These are phyloP conservation scores for Vickermania ingenoplastis DNA, from an alignment of 208 protist genomes.

Conservation along the genomic window DNA sequence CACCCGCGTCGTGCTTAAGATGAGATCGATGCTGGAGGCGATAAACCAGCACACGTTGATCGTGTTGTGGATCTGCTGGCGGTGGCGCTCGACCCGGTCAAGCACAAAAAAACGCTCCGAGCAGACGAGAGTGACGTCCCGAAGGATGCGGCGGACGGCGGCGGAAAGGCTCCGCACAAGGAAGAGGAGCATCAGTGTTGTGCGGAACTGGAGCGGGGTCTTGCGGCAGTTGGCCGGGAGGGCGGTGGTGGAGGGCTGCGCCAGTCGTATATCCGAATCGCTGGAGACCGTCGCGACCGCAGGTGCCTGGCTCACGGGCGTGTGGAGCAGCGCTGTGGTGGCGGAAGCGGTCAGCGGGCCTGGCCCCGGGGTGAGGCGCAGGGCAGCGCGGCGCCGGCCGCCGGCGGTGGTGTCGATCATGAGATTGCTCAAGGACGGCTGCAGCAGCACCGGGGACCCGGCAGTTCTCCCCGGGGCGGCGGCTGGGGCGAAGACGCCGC, in stretches of 20 bases:
- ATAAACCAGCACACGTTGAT: constrained; percentile 68
- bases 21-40: constrained; percentile 54
- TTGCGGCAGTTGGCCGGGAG: constrained; percentile 39
- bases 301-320: background rate
- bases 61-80: constrained; percentile 27
- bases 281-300: background rate
- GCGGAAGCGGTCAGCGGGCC: background rate
- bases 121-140: constrained; percentile 58
- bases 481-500: background rate
- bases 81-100: constrained; percentile 41
- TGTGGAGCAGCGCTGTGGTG: background rate
- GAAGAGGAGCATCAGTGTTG: constrained; percentile 54
- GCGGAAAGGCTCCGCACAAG: constrained; percentile 60
- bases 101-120: constrained; percentile 52
- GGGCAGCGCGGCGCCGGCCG: background rate
- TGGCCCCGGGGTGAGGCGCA: background rate
- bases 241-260: constrained; percentile 38
- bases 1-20: constrained; percentile 71
- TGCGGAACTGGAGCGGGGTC: constrained; percentile 39
- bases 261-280: background rate
- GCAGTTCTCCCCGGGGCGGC: background rate
- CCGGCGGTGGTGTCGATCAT: too few species aligned
- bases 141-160: constrained; percentile 54
- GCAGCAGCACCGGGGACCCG: background rate
- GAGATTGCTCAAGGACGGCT: too few species aligned